Conservation (phyloP, 169 alveolate species). For the Amoebophrya sp. region DNA sequence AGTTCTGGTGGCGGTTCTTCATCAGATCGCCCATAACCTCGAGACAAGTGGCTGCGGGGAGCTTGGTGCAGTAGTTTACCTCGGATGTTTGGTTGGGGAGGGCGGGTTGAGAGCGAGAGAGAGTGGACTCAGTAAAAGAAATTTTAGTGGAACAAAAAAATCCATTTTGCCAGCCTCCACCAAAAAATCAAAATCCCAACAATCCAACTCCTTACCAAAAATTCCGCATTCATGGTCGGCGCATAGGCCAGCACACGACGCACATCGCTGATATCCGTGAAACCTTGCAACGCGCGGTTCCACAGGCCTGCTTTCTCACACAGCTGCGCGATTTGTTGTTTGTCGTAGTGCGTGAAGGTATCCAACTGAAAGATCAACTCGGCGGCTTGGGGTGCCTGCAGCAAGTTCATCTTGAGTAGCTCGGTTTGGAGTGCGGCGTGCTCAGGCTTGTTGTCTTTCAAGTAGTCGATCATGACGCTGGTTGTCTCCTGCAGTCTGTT, state of each 20-base stretch:
- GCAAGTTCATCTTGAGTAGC: conserved; percentile 89
- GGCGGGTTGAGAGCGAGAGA: too few species aligned
- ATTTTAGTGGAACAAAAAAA: too few species aligned
- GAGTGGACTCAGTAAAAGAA: too few species aligned
- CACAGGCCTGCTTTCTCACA: conserved; percentile 95
- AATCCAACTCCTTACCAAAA: too few species aligned
- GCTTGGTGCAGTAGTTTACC: conserved; percentile 56
- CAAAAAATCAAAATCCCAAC: too few species aligned
- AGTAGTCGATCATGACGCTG: conserved; percentile 91
- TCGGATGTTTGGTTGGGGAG: too few species aligned
- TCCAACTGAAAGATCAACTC: conserved; percentile 89
- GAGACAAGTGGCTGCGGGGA: conserved; percentile 55
- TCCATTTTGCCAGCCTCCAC: too few species aligned
- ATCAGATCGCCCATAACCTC: conserved; percentile 32
- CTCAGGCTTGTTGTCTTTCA: conserved; percentile 65
- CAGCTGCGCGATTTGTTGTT: conserved; percentile 86
- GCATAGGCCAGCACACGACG: conserved; percentile 70
- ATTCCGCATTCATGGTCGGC: conserved; percentile 52
- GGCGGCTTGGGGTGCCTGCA: conserved; percentile 79
- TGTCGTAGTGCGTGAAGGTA: conserved; percentile 92
- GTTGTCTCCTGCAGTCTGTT: conserved; percentile 92
- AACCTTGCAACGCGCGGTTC: conserved; percentile 89
- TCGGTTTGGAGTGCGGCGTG: conserved; percentile 92
- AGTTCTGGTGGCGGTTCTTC: conserved; percentile 44
- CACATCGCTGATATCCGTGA: conserved; percentile 82